Conservation (phyloP, 495 filamentous ascomycete genomes). For the Penicillium manginii region DNA sequence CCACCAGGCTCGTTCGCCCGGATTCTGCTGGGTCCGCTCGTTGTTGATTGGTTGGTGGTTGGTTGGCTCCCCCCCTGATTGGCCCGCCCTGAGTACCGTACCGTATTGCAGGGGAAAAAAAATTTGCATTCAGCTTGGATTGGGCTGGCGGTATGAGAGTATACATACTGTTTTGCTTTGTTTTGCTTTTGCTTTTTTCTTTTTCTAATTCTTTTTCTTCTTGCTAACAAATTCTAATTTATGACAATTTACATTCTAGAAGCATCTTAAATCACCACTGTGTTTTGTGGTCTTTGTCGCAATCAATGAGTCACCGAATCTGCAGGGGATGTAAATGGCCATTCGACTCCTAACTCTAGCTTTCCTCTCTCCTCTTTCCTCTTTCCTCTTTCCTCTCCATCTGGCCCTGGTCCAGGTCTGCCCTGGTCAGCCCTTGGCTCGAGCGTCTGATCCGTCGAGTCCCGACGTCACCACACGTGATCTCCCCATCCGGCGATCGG, state of each 20-base stretch:
- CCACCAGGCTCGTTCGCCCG: conserved; percentile 44
- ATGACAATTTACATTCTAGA: neutral
- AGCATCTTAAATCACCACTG: too few relatives aligned
- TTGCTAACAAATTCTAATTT: neutral
- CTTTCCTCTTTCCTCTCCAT: neutral
- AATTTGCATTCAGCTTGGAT: conserved; percentile 8
- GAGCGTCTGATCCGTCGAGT: conserved; percentile 17
- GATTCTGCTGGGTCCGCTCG: conserved; percentile 39
- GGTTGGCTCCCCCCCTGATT: conserved; percentile 30
- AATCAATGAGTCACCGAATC: conserved; percentile 2
- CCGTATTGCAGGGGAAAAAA: conserved; percentile 15
- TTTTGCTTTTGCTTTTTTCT: neutral
- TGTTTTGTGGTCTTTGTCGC: neutral
- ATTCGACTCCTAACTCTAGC: neutral
- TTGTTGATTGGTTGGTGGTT: conserved; percentile 26
- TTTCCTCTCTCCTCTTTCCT: neutral
- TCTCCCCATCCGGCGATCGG: conserved; percentile 3
- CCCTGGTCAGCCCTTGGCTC: conserved; percentile 8
- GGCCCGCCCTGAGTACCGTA: conserved; percentile 19
- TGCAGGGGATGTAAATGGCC: neutral
- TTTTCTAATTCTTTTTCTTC: neutral
- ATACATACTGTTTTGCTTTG: neutral
- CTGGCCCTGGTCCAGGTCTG: conserved; percentile 12
- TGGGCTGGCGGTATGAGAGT: neutral
- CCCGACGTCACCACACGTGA: conserved; percentile 26